These are phyloP conservation scores for Neurospora tetrasperma DNA, from an alignment of 495 filamentous ascomycete species.

Conservation along the genomic window DNA sequence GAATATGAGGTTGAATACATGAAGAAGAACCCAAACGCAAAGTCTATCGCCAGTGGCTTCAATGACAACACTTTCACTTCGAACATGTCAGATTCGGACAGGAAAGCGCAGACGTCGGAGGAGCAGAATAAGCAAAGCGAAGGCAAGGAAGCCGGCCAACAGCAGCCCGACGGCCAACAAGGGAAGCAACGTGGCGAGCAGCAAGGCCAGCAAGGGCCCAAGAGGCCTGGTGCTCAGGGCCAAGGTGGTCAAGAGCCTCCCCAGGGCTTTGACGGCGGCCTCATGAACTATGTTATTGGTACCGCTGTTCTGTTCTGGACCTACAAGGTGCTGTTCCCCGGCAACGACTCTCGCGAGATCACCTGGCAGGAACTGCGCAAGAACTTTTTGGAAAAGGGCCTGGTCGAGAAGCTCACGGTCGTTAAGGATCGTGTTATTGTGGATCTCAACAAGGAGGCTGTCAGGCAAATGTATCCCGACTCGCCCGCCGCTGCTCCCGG, in stretches of 20 bases:
- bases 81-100: conserved; percentile 12
- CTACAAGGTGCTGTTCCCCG: conserved; percentile 12
- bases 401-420: conserved; percentile 86
- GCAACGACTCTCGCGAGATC: conserved; percentile 50
- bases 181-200: conserved; percentile 21
- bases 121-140: conserved; percentile 15
- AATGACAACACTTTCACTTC: conserved; percentile 7
- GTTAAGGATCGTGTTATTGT: conserved; percentile 67
- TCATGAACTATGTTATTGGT: conserved; percentile 7
- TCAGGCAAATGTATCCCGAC: conserved; percentile 69
- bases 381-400: conserved; percentile 88
- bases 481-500: conserved; percentile 57
- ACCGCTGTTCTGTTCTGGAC: conserved; percentile 12
- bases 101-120: conserved; percentile 6
- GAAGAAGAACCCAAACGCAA: neutral
- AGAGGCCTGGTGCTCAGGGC: conserved; percentile 13
- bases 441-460: conserved; percentile 73
- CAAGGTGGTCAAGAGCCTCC: conserved; percentile 13
- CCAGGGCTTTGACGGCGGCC: conserved; percentile 3
- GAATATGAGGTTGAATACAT: conserved; percentile 4
- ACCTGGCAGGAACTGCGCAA: conserved; percentile 94
- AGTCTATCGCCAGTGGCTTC: neutral
- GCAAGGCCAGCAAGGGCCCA: conserved; percentile 20
- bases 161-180: conserved; percentile 8
- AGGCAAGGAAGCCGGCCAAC: conserved; percentile 13